These are phyloP conservation scores for Irpex lacteus DNA, from an alignment of 1,284 basidiomycete genomes.

Conservation along the genomic window DNA sequence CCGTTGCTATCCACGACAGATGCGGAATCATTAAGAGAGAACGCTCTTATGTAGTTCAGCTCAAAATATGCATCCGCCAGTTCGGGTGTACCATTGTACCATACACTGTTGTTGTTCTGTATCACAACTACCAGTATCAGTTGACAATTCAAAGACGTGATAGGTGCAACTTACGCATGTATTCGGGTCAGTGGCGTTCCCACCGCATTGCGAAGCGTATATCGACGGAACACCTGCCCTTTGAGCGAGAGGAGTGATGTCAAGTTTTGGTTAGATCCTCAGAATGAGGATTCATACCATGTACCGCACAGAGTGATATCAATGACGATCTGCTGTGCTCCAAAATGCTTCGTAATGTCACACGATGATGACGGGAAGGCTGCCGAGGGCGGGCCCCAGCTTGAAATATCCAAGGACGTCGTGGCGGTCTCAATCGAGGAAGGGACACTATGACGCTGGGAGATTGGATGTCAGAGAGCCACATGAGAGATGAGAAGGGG, in stretches of 20 bases:
- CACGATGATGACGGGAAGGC: slow-evolving; percentile 44
- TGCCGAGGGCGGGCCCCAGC: slow-evolving; percentile 57
- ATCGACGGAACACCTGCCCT: neutral
- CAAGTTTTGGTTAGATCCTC: neutral
- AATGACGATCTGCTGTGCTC: slow-evolving; percentile 46
- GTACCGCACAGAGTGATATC: slow-evolving; percentile 53
- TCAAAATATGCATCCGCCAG: slow-evolving; percentile 53
- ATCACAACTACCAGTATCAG: neutral
- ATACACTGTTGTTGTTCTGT: slow-evolving; percentile 51
- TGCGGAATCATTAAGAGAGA: slow-evolving; percentile 23
- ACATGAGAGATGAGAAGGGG: slow-evolving; percentile 2
- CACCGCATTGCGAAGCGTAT: neutral
- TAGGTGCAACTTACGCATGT: neutral
- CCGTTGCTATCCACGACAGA: too few species aligned
- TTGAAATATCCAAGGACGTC: slow-evolving; percentile 43
- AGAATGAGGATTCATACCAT: slow-evolving; percentile 30
- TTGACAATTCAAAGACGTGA: neutral
- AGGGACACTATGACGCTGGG: slow-evolving; percentile 39
- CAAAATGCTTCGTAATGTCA: slow-evolving; percentile 44
- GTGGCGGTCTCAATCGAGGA: slow-evolving; percentile 22
- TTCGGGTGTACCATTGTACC: slow-evolving; percentile 44
- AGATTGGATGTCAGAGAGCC: neutral
- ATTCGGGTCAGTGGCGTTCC: neutral
- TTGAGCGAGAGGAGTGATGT: neutral
- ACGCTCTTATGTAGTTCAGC: slow-evolving; percentile 46